Percentiles rank a stretch among this genome's conserved stretches.
Conservation (phyloP, 1,284 basidiomycete species). For the Ganoderma boninense region DNA sequence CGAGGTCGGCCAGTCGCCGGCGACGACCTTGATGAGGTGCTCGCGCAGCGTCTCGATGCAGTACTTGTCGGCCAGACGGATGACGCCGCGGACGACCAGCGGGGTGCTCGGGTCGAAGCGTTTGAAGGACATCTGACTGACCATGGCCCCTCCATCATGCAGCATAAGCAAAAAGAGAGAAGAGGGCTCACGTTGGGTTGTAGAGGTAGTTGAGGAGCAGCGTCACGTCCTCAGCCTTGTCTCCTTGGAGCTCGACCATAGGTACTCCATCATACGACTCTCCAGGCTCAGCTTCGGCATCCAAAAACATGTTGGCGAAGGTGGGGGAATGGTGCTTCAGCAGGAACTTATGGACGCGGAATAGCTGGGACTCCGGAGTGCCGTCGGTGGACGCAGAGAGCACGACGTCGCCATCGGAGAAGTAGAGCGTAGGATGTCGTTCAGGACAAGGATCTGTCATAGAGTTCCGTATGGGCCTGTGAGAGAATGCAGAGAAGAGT, state of each 20-base stretch:
- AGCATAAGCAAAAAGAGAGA: neutral
- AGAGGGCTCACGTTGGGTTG: conserved; percentile 3
- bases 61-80: conserved; percentile 7
- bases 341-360: conserved; percentile 9
- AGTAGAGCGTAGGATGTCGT: neutral
- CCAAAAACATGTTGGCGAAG: neutral
- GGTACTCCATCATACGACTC: conserved; percentile 7
- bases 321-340: conserved; percentile 5
- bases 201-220: neutral
- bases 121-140: neutral
- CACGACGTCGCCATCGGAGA: neutral
- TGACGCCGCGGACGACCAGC: neutral
- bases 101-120: neutral
- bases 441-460: neutral
- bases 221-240: neutral
- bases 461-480: neutral
- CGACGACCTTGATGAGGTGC: conserved; percentile 6
- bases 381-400: neutral
- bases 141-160: neutral
- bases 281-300: neutral
- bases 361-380: neutral
- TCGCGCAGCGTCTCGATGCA: conserved; percentile 1
- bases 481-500: neutral
- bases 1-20: conserved; percentile 2
- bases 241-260: neutral